Conservation (phyloP, 1,284 basidiomycete species). For the Takashimella tepidaria region DNA sequence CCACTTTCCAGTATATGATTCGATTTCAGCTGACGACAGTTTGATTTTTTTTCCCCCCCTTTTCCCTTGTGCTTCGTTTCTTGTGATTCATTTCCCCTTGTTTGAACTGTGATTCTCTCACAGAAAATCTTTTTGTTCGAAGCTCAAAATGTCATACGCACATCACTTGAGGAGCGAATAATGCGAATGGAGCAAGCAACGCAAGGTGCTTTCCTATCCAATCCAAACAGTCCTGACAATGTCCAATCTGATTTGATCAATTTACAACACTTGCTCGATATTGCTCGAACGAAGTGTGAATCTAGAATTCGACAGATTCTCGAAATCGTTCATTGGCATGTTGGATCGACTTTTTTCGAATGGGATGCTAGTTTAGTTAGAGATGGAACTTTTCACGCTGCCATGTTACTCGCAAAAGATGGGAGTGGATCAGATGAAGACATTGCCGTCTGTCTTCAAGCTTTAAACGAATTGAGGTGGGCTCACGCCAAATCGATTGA, state of each 20-base stretch:
- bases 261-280: conserved; percentile 51
- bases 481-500: conserved; percentile 68
- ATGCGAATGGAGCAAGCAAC: conserved; percentile 5
- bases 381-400: conserved; percentile 62
- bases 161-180: conserved; percentile 39
- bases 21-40: too few species aligned
- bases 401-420: conserved; percentile 58
- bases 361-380: conserved; percentile 76
- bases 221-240: neutral
- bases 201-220: neutral
- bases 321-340: conserved; percentile 53
- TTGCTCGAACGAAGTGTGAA: conserved; percentile 55
- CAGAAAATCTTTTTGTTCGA: conserved; percentile 45
- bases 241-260: conserved; percentile 12
- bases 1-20: too few species aligned
- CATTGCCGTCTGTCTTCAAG: conserved; percentile 62
- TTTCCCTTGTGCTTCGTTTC: too few species aligned
- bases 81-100: too few species aligned
- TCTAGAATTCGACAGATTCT: conserved; percentile 50
- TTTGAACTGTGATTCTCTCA: too few species aligned
- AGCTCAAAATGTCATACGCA: conserved; percentile 43
- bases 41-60: too few species aligned
- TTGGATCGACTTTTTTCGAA: conserved; percentile 57
- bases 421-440: conserved; percentile 60
- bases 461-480: conserved; percentile 73